Base-by-base conservation (phyloP, 2,329 filamentous ascomycete species). In the Macrophomina pseudophaseolina region DNA sequence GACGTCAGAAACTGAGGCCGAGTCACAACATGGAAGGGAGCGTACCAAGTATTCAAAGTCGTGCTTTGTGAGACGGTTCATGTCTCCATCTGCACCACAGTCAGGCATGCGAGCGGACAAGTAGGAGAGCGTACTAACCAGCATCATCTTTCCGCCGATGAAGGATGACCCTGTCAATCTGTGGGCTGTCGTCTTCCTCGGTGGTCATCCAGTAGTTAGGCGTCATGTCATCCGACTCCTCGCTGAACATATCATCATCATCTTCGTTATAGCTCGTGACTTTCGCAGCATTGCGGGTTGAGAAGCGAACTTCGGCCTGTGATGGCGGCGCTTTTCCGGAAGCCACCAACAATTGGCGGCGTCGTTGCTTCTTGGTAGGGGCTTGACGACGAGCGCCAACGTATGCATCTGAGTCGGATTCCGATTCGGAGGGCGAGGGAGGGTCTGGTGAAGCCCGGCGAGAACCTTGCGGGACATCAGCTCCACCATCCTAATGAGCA, bases 81-180 rank as follows among this genome's bases (percentile, higher is more conserved):
- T 56, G 16, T 81, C 76, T 23, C 78, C 70, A 68, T 76, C 77
- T 78, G 68, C 35, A 32, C 14, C 9, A 40, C 35, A 12, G 49
- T 78, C 71, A 76, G 73, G 65, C 59, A 62, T 38, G 59, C 11
- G 3, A 18, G 14, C 9, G 5, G 12, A 42, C 6, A 23, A 18
- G 23, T 30, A 54, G 52, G 44, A 58, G 6, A 8, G n/a, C 4
- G 40, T 46, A 69, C 74, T 64, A 74, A 81, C 80, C 79, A 68
- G 72, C 73, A 49, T 86, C 92, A 40, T 92, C 90, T 76, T 89
- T 91, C 44, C 92, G 82, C 58, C 91, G 89, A 78, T 98, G 94
- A 70, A 96, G 92, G 64, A 99, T 87, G 63, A 99, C 91, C 70
- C 92, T 89, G 76, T 99, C 95, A 70, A 99, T 93, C 72, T 93